These are phyloP conservation scores for Aspergillus sp. DNA, from an alignment of 2,329 filamentous ascomycete genomes.

Conservation along the genomic window DNA sequence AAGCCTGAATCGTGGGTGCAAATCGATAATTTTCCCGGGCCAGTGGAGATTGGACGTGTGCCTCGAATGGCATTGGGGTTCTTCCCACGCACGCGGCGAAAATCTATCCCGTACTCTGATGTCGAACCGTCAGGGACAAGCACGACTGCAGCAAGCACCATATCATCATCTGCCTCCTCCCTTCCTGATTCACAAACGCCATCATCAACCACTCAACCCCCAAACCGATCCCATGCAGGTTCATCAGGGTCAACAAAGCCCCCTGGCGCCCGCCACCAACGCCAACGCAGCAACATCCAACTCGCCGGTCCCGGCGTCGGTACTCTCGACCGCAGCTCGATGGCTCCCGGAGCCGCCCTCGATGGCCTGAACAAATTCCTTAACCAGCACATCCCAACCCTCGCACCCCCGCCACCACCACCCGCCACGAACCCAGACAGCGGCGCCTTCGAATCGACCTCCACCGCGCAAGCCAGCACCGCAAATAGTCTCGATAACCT, in stretches of 20 bases:
- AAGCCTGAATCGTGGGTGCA: conserved; percentile 84
- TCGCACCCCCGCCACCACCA: conserved; percentile 58
- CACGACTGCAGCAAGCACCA: conserved; percentile 9
- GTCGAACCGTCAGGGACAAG: conserved; percentile 43
- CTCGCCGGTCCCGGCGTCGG: conserved; percentile 83
- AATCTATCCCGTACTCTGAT: conserved; percentile 58
- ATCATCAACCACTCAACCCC: conserved; percentile 15
- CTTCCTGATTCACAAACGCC: conserved; percentile 20
- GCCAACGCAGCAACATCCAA: conserved; percentile 43
- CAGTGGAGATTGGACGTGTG: conserved; percentile 79
- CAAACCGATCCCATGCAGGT: conserved; percentile 21
- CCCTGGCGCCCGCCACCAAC: conserved; percentile 31
- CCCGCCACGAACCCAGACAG: conserved; percentile 16
- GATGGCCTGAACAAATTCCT: conserved; percentile 81
- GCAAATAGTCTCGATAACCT: conserved; percentile 63
- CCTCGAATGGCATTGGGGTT: conserved; percentile 75
- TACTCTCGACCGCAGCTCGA: conserved; percentile 55
- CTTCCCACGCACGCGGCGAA: conserved; percentile 84
- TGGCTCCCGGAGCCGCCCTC: conserved; percentile 60
- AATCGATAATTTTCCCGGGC: conserved; percentile 60
- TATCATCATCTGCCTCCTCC: conserved; percentile 24
- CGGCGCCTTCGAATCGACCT: conserved; percentile 27
- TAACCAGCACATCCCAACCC: conserved; percentile 69
- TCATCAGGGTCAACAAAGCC: conserved; percentile 20
- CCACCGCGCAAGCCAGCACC: conserved; percentile 23